Evolutionary conservation across 345 rosid genomes (phyloP), one percentile per base, ranked within the genome.

Genomic region (Laguncularia racemosa): DNA sequence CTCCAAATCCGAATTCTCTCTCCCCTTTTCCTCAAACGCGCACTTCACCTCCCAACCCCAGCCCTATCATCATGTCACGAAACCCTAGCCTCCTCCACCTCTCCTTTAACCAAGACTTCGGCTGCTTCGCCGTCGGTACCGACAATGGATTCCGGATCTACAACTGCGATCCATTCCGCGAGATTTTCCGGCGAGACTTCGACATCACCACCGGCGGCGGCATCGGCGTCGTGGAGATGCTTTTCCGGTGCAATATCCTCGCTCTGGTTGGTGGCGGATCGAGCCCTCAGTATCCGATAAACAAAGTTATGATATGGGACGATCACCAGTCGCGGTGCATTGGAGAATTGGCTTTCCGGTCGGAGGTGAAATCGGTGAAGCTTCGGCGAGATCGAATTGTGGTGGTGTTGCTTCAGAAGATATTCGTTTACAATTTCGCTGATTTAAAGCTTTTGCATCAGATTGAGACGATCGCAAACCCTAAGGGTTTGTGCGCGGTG

Each of bases 31-130:
- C 14, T 21, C 69, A 44, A 48, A 44, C 57, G 23, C 20, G n/a
- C 26, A 58, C 52, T 20, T 23, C 18, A 48, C 56, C 54, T n/a
- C 60, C 61, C 3, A 40, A 13, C 53, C 73, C 16, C 2, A 17
- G 16, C 20, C 21, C 44, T 23, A 16, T 12, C 50, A 50, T 71
- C 19, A 16, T 43, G 55, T 4, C 59, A 23, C 59, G 20, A 17
- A 18, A 43, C 33, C 63, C 72, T 0, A 52, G 71, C 60, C 58
- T 71, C 46, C 46, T 66, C 66, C 78, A 74, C 53, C 59, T 76
- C 28, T 76, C 81, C 64, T 80, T 80, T 69, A 80, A 76, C 59
- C 81, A 80, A 56, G 81, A 76, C 70, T 47, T 47, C 53, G 60
- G 66, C 21, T 69, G 78, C 77, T 79, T 79, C 59, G 66, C 71